Percentiles rank a stretch among this genome's conserved stretches.
Conservation (phyloP, 352 stramenopile genomes). For the Globisporangium takayamanum region DNA sequence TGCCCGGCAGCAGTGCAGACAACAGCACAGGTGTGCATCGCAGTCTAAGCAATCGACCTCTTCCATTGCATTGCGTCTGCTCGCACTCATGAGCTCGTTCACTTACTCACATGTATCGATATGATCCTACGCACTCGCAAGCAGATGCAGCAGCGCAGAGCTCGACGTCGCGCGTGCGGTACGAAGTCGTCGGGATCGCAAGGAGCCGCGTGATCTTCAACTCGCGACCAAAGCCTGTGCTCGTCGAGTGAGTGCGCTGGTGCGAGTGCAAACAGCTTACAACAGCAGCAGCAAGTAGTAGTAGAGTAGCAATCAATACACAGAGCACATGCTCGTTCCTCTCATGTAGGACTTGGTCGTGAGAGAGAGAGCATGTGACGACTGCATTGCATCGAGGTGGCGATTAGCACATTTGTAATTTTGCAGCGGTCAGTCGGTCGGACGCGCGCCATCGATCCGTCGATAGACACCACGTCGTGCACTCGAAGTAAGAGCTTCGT, state of each 20-base stretch:
- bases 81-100: background rate
- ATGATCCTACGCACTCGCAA: background rate
- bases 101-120: background rate
- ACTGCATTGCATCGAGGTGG: no score
- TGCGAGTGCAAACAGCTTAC: background rate
- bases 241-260: slow-evolving; percentile 13
- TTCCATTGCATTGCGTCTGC: background rate
- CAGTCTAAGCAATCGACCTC: background rate
- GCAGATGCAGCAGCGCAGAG: background rate
- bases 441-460: background rate
- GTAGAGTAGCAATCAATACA: no score
- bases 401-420: no score
- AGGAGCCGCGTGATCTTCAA: slow-evolving; percentile 71
- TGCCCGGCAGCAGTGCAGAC: background rate
- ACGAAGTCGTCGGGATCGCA: slow-evolving; percentile 79
- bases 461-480: background rate
- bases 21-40: background rate
- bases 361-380: background rate
- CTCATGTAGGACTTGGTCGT: background rate
- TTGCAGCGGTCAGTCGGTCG: background rate
- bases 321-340: background rate
- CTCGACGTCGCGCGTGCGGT: slow-evolving; percentile 18
- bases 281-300: no score
- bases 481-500: background rate
- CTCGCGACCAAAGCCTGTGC: slow-evolving; percentile 68